These are phyloP conservation scores for Ustilago tritici DNA, from an alignment of 1,284 basidiomycete species.

Conservation along the genomic window DNA sequence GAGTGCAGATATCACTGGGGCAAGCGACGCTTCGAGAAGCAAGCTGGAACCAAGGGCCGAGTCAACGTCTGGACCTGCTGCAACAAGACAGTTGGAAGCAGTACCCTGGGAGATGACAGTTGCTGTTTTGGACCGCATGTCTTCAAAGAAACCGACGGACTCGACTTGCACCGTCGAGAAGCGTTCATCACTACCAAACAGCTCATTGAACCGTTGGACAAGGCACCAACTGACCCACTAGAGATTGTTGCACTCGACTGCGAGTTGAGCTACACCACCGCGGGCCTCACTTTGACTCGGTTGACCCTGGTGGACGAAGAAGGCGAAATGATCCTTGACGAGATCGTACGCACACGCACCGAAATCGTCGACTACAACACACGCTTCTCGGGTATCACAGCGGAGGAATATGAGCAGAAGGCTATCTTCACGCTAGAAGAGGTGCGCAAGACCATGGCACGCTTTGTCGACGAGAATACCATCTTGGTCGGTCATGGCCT, in stretches of 20 bases:
- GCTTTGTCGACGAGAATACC: slow-evolving; percentile 58
- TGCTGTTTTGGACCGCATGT: slow-evolving; percentile 65
- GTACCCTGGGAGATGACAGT: slow-evolving; percentile 51
- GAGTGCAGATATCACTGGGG: slow-evolving; percentile 65
- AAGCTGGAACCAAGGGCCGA: slow-evolving; percentile 29
- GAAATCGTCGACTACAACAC: slow-evolving; percentile 66
- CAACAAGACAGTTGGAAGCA: slow-evolving; percentile 50
- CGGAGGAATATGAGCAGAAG: slow-evolving; percentile 48
- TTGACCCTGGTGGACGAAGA: slow-evolving; percentile 64
- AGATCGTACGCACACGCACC: slow-evolving; percentile 51
- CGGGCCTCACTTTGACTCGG: slow-evolving; percentile 61
- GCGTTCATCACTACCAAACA: slow-evolving; percentile 53
- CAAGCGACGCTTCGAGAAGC: slow-evolving; percentile 49
- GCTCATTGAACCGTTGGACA: slow-evolving; percentile 24
- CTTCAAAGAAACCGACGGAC: slow-evolving; percentile 60
- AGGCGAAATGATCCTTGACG: slow-evolving; percentile 60
- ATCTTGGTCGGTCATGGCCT: slow-evolving; percentile 66
- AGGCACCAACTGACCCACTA: slow-evolving; percentile 18
- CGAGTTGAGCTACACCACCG: slow-evolving; percentile 66
- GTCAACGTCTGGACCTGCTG: slow-evolving; percentile 64
- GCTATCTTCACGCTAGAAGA: slow-evolving; percentile 48
- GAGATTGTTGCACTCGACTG: slow-evolving; percentile 66
- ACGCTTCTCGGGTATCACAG: slow-evolving; percentile 63
- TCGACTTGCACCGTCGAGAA: slow-evolving; percentile 57
- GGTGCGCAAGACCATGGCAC: slow-evolving; percentile 50